Base-by-base conservation (phyloP, 2,329 filamentous ascomycete species). In the Trichoderma sp. region DNA sequence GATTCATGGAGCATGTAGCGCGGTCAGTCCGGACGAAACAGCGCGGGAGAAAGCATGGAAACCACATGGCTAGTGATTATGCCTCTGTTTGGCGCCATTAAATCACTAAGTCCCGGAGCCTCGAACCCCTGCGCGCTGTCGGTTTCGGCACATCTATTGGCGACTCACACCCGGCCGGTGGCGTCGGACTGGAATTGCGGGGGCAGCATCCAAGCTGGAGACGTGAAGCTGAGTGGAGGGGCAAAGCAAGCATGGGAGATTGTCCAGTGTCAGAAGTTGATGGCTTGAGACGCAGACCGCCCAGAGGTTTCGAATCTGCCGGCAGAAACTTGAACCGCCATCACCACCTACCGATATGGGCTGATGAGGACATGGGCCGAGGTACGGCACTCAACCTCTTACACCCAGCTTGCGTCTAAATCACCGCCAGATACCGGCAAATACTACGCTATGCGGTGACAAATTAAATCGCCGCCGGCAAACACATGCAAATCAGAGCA, bases 141-240 rank as follows among this genome's bases (percentile, higher is more conserved):
- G 36, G 57, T 43, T 50, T 69, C 66, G 66, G 66, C 66, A 43
- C 39, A 50, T 26, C 43, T 30, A 69, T 62, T 69, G 66, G 66
- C 57, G 55, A 61, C 7, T 59, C 20, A 15, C 57, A 61, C 66
- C 39, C 13, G 28, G 23, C 66, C 13, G n/a, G 66, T 61, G 66
- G 57, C 66, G 57, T 61, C 66, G 57, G 58, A 53, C 50, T 34
- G 57, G 57, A 50, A 69, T 50, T 62, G 66, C 57, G 66, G 66
- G 66, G n/a, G 47, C 11, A 7, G 50, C 64, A 58, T 36, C 20
- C 32, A 28, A 23, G 47, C 63, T 50, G 39, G n/a, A 68, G 53
- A 30, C n/a, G 39, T 20, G 32, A 34, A 69, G 57, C 39, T 58
- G 65, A 68, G 66, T 26, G 66, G 57, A 50, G 36, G 58, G 43